Base-by-base conservation (phyloP, 805 yeast species). In the Kuraishia hungarica region DNA sequence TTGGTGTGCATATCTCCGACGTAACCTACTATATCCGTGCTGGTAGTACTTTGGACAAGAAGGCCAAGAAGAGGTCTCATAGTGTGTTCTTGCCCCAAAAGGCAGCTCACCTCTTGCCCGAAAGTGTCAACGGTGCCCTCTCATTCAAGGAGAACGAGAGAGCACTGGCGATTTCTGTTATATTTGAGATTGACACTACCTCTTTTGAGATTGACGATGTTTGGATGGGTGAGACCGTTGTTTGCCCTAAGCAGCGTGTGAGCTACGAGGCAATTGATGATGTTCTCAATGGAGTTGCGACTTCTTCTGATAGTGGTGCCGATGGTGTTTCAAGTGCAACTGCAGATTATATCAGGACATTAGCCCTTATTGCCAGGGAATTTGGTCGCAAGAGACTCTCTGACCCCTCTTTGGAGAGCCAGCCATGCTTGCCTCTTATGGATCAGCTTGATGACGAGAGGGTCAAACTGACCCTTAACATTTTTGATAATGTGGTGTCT, bases 1-100 rank as follows among this genome's bases (percentile, higher is more conserved):
- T 94, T 48, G 97, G 96, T 48, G 84, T 92, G 65, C 98, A 94
- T 68, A 81, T 87, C 51, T 77, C 87, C 35, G 99, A 94, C 71
- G 83, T 87, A 3, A 76, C 96, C 2, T 82, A 83, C 50, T 89
- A 76, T 61, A 70, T 93, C 53, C 82, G 80, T 60, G 86, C 82
- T 48, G 93, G 91, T 17, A 82, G 96, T 0, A 72, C 82, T 10
- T 73, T 93, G 58, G 99, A 94, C 65, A 84, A 92, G 58, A 91
- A 93, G 67, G 87, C 96, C 0, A 88, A 89, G 70, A 91, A 89
- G 72, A 81, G 98, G 67, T 90, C 96, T 1, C 82, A 93, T 2
- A 84, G 97, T 7, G 97, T 93, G 2, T 87, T 85, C 64, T 78
- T 92, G 68, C 94, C 96, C 15, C 97, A 92, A 66, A 80, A 79